Conservation (phyloP, 2,329 filamentous ascomycete species). For the Talaromyces sp. region DNA sequence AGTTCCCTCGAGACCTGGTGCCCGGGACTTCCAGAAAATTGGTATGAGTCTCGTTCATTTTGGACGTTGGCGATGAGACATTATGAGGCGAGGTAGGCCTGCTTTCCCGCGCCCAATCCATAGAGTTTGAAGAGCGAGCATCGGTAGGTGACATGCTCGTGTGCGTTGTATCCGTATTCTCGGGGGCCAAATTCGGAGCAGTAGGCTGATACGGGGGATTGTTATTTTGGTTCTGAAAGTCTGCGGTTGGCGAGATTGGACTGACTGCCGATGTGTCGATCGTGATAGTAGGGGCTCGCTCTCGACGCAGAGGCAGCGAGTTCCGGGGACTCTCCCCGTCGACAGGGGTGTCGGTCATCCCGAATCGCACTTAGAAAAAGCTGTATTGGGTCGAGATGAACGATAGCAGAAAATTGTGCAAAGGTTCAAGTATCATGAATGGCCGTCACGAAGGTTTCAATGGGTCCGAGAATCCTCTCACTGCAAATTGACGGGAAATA, state of each 20-base stretch:
- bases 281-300: slow-evolving; percentile 50
- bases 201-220: slow-evolving; percentile 27
- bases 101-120: slow-evolving; percentile 54
- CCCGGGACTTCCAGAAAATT: slow-evolving; percentile 61
- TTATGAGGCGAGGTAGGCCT: slow-evolving; percentile 64
- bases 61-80: slow-evolving; percentile 57
- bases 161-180: slow-evolving; percentile 26
- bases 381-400: background rate
- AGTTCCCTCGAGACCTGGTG: slow-evolving; percentile 59
- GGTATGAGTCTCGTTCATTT: slow-evolving; percentile 47
- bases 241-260: slow-evolving; percentile 15
- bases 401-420: background rate
- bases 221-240: slow-evolving; percentile 17
- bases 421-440: background rate
- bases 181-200: slow-evolving; percentile 21
- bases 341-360: slow-evolving; percentile 26
- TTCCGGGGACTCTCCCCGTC: slow-evolving; percentile 24
- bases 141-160: slow-evolving; percentile 43
- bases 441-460: background rate
- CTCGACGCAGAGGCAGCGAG: slow-evolving; percentile 33
- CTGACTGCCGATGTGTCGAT: slow-evolving; percentile 53
- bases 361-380: background rate
- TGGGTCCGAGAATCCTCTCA: background rate
- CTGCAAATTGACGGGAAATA: background rate
- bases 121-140: slow-evolving; percentile 50